Conservation (phyloP, 2,329 filamentous ascomycete species). For the Rhynchosporium agropyri region DNA sequence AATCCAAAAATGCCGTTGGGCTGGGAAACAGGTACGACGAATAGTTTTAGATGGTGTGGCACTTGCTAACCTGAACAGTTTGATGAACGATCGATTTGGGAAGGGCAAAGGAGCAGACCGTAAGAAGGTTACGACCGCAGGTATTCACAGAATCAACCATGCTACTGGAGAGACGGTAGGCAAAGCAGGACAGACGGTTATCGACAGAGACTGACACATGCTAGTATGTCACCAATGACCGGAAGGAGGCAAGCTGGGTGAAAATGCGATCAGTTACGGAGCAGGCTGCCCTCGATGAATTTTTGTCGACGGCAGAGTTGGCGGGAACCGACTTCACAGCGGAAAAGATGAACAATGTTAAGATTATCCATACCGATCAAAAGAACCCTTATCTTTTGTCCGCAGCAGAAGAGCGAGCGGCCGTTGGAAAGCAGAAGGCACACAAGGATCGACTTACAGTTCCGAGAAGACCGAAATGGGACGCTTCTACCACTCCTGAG, state of each 20-base stretch:
- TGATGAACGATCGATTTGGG: conserved; percentile 99
- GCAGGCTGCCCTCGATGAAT: conserved; percentile 95
- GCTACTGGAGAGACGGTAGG: conserved; percentile 74
- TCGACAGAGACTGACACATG: conserved; percentile 32
- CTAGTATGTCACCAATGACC: conserved; percentile 86
- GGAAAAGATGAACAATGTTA: conserved; percentile 98
- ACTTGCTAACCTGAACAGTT: conserved; percentile 48
- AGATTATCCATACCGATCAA: conserved; percentile 96
- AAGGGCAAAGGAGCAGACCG: conserved; percentile 86
- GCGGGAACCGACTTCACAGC: conserved; percentile 99
- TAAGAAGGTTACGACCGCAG: conserved; percentile 66
- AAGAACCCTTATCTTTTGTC: conserved; percentile 93
- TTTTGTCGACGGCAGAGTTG: conserved; percentile 90
- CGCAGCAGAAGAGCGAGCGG: conserved; percentile 76
- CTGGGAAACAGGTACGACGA: conserved; percentile 69
- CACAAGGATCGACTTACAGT: conserved; percentile 83
- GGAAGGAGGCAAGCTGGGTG: conserved; percentile 91
- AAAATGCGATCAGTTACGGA: conserved; percentile 99
- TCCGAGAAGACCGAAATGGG: conserved; percentile 87
- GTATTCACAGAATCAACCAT: conserved; percentile 67
- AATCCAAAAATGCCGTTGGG: conserved; percentile 93
- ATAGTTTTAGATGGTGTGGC: not conserved
- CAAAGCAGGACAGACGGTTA: not conserved
- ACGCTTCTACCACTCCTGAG: conserved; percentile 78
- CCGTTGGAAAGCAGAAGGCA: conserved; percentile 78